These are phyloP conservation scores for Epichloe brachyelytri DNA, from an alignment of 2,329 filamentous ascomycete genomes.

Conservation along the genomic window DNA sequence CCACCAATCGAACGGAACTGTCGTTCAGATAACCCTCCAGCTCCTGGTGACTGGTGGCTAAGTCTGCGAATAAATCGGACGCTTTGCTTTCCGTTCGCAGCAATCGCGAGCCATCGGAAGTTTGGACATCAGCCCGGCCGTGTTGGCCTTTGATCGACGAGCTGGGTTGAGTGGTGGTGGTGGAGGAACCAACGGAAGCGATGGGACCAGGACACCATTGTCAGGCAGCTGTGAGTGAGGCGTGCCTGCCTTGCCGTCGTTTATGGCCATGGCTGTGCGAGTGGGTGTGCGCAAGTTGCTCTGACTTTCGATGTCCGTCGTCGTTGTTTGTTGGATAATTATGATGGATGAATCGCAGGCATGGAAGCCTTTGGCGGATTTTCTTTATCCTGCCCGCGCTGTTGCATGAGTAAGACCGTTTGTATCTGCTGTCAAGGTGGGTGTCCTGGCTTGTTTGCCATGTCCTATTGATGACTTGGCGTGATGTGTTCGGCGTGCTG, in stretches of 20 bases:
- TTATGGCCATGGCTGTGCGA: neutral
- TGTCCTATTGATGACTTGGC: neutral
- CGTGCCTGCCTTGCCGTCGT: neutral
- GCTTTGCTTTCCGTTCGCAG: constrained; percentile 1
- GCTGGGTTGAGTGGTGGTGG: constrained; percentile 2
- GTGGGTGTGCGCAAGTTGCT: neutral
- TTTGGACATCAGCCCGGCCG: neutral
- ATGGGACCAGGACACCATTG: neutral
- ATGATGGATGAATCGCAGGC: neutral
- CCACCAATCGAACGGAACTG: neutral
- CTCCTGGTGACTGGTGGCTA: constrained; percentile 7
- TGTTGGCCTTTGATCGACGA: neutral
- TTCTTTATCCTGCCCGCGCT: neutral
- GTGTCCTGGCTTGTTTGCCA: neutral
- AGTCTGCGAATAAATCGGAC: constrained; percentile 8
- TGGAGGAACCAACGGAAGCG: constrained; percentile 3
- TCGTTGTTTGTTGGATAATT: neutral
- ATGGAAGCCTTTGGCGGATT: neutral
- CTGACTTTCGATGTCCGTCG: neutral
- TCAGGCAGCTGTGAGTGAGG: constrained; percentile 1
- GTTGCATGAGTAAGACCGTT: neutral
- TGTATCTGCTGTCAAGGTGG: neutral
- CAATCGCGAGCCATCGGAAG: neutral
- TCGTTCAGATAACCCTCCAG: constrained; percentile 7
- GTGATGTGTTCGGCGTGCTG: neutral